Base-by-base conservation (phyloP, 164 flowering plant species). In the Vitis amurensis region DNA sequence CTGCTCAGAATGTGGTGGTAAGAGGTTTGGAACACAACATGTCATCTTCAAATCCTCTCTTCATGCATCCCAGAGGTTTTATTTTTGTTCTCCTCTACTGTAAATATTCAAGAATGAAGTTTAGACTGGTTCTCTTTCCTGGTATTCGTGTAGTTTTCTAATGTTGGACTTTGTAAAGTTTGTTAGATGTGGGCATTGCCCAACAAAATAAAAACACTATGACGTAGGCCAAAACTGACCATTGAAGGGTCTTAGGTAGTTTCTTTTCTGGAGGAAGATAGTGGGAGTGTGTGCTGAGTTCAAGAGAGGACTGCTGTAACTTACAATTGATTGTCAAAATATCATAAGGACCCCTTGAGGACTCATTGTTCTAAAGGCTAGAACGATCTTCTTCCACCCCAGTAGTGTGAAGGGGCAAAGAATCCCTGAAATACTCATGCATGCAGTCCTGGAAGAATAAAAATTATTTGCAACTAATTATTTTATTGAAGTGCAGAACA, bases 1-100 rank as follows among this genome's bases (percentile, higher is more conserved):
- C 78, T 95, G 99, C 84, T 89, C 98, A 31, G 95, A 91, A 78
- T 91, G 98, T 67, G 97, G 99, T 65, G 70, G 77, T 17, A 91
- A 91, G 86, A 85, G 99, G 82, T 72, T 90, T 55, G 97, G 99
- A 74, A 90, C 72, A 14, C 93, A 80, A 93, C 47, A 31, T 37
- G 48, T 3, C 6, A 37, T 55, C 13, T 68, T 9, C 66, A 17
- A 53, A 44, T 31, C 44, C 14, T 53, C 19, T 19, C 44, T 31
- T 31, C 44, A 31, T 31, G 6, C 44, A 31, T 31, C 44, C 44
- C 44, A 31, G 44, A 31, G 44, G 44, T 31, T 31, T 31, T 7
- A 31, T 31, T 31, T 31, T 4, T 7, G 44, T 7, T 31, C 44
- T 3, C 44, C 44, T 31, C 44, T 31, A 31, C 44, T 31, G 3